Percentiles rank a stretch among this genome's conserved stretches.
phyloP scores from a whole-genome alignment of 441 rosid genomes.

The Arabidopsis lyrata region DNA sequence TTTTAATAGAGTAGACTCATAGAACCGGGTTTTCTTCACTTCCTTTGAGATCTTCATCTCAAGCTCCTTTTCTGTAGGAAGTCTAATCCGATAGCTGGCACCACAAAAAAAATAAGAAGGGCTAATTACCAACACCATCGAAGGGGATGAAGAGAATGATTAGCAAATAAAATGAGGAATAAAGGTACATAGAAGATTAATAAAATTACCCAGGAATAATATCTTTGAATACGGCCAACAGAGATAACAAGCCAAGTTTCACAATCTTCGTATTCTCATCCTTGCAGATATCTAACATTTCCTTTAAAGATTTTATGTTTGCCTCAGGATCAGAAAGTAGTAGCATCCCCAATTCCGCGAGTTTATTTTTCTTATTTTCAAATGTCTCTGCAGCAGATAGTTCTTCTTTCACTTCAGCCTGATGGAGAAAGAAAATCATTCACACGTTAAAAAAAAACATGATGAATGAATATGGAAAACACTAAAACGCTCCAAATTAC shows the following conservation, averaged over 20 bases:
- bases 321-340: slow-evolving; percentile 85
- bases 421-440: slow-evolving; percentile 29
- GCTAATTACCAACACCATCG: slow-evolving; percentile 9
- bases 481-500: background rate
- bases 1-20: slow-evolving; percentile 83
- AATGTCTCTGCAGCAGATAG: slow-evolving; percentile 79
- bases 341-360: slow-evolving; percentile 83
- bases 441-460: background rate
- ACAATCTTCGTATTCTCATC: slow-evolving; percentile 68
- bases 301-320: slow-evolving; percentile 76
- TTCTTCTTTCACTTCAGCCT: slow-evolving; percentile 94
- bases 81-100: slow-evolving; percentile 91
- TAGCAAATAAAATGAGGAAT: slow-evolving; percentile 13
- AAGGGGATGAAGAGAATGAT: background rate
- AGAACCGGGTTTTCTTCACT: slow-evolving; percentile 84
- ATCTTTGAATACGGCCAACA: slow-evolving; percentile 92
- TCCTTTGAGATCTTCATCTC: slow-evolving; percentile 98
- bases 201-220: slow-evolving; percentile 85
- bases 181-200: slow-evolving; percentile 23
- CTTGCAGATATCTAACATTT: slow-evolving; percentile 68
- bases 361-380: slow-evolving; percentile 68
- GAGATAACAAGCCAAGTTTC: slow-evolving; percentile 77
- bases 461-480: background rate
- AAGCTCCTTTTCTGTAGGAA: slow-evolving; percentile 94
- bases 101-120: slow-evolving; percentile 25